phyloP scores from a whole-genome alignment of 345 rosid genomes.

The Pistacia atlantica region DNA sequence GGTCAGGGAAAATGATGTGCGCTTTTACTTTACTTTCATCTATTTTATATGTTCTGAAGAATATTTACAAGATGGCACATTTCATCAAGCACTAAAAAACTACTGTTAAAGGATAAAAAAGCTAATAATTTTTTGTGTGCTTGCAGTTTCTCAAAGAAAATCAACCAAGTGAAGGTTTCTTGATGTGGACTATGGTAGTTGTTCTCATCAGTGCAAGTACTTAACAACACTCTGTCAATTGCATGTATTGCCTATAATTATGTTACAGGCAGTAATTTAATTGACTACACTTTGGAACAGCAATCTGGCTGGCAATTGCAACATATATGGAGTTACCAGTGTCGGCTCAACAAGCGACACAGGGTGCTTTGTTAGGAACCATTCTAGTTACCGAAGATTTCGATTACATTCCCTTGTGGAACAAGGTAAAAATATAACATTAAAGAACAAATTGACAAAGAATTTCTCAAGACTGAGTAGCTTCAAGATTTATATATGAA shows the following conservation, averaged over 20 bases:
- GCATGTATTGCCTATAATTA: not conserved
- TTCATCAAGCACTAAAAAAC: too few species aligned
- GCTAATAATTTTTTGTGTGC: slow-evolving; percentile 21
- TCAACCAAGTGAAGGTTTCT: slow-evolving; percentile 42
- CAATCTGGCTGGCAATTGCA: slow-evolving; percentile 40
- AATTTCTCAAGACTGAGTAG: too few species aligned
- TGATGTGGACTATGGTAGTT: slow-evolving; percentile 42
- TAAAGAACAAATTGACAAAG: not conserved
- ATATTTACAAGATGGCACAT: too few species aligned
- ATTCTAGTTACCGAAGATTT: slow-evolving; percentile 28
- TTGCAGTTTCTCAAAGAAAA: slow-evolving; percentile 30
- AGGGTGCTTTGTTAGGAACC: slow-evolving; percentile 37
- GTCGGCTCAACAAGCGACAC: slow-evolving; percentile 32
- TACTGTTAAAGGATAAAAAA: not conserved
- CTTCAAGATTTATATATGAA: too few species aligned
- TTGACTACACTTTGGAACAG: slow-evolving; percentile 19
- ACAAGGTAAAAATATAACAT: slow-evolving; percentile 23
- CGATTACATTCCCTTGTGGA: slow-evolving; percentile 30
- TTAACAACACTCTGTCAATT: slow-evolving; percentile 7
- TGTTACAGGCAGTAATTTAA: too few species aligned
- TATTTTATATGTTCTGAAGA: too few species aligned
- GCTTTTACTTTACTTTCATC: too few species aligned
- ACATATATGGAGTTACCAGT: slow-evolving; percentile 40
- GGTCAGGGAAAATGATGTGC: not conserved
- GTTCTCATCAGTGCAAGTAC: slow-evolving; percentile 34